phyloP scores from a whole-genome alignment of 2,329 filamentous ascomycete species.

The Fusarium mangiferae region DNA sequence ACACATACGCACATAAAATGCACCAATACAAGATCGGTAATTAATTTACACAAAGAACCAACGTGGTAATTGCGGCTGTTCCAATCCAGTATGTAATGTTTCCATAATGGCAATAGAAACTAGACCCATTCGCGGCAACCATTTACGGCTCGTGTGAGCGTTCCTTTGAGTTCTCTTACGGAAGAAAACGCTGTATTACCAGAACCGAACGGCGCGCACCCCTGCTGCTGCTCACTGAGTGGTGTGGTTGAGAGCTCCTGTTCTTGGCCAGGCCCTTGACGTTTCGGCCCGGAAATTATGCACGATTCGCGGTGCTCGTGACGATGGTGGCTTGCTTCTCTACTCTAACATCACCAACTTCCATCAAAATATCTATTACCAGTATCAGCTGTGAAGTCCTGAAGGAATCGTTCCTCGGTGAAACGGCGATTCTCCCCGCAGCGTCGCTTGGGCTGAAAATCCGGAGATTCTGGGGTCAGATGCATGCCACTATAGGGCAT shows the following conservation, averaged over 20 bases:
- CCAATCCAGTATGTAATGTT: conserved; percentile 6
- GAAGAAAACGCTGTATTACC: neutral
- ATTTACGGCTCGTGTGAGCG: conserved; percentile 8
- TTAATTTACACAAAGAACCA: neutral
- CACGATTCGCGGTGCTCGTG: conserved; percentile 38
- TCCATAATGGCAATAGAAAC: conserved; percentile 3
- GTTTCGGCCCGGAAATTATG: conserved; percentile 44
- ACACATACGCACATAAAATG: neutral
- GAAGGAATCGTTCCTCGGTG: neutral
- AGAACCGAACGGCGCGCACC: neutral
- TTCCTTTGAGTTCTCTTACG: neutral
- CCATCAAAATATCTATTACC: too few relatives aligned
- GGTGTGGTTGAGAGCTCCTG: neutral
- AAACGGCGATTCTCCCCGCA: conserved; percentile 31
- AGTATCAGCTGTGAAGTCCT: too few relatives aligned
- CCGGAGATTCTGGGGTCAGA: conserved; percentile 34
- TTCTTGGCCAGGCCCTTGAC: conserved; percentile 30
- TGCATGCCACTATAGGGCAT: conserved; percentile 14
- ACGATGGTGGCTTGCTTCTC: conserved; percentile 24
- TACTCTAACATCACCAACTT: too few relatives aligned
- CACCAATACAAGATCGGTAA: neutral
- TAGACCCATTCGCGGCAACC: conserved; percentile 12
- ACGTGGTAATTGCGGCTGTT: neutral
- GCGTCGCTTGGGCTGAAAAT: conserved; percentile 12
- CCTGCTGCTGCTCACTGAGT: conserved; percentile 4